Evolutionary conservation across 2,329 filamentous ascomycete species (phyloP).

Genomic region (Neodidymelliopsis sp.): DNA sequence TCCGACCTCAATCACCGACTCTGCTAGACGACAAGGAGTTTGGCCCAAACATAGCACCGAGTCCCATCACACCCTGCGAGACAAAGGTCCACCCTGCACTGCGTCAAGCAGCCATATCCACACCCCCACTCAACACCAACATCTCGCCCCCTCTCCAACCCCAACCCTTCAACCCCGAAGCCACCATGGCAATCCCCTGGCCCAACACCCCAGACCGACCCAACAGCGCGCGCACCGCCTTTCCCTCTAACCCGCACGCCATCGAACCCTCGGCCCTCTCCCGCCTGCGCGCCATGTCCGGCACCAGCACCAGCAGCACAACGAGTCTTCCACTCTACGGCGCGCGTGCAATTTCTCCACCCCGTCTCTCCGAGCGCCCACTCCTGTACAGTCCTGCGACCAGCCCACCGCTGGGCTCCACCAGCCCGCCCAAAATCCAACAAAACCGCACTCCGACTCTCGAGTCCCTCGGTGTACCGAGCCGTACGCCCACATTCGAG

Average conservation of each 20-base stretch:
- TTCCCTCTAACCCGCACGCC: not conserved
- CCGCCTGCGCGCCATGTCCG: conserved; percentile 13
- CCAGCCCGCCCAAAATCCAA: not conserved
- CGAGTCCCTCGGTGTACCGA: not conserved
- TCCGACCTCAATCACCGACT: conserved; percentile 22
- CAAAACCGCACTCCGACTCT: not conserved
- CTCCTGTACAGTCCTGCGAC: not conserved
- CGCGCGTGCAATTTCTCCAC: conserved; percentile 12
- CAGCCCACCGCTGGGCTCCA: not conserved
- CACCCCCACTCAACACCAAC: not conserved
- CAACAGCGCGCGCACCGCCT: conserved; percentile 4
- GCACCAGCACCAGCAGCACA: conserved; percentile 26
- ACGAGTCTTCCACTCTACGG: conserved; percentile 36
- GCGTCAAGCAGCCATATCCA: conserved; percentile 11
- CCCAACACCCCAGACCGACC: conserved; percentile 22
- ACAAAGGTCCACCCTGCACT: conserved; percentile 27
- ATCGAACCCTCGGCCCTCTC: no score
- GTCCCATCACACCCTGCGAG: conserved; percentile 11
- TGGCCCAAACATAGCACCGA: conserved; percentile 6
- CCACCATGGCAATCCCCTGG: conserved; percentile 20
- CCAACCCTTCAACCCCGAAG: conserved; percentile 12
- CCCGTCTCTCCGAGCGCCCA: conserved; percentile 10
- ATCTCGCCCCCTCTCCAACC: conserved; percentile 10
- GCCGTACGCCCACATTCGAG: conserved; percentile 15
- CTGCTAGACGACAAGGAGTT: conserved; percentile 18